Evolutionary conservation across 1,284 basidiomycete genomes (phyloP), one percentile per base, ranked within the genome.

Genomic region (Pseudozyma tsukubaensis): DNA sequence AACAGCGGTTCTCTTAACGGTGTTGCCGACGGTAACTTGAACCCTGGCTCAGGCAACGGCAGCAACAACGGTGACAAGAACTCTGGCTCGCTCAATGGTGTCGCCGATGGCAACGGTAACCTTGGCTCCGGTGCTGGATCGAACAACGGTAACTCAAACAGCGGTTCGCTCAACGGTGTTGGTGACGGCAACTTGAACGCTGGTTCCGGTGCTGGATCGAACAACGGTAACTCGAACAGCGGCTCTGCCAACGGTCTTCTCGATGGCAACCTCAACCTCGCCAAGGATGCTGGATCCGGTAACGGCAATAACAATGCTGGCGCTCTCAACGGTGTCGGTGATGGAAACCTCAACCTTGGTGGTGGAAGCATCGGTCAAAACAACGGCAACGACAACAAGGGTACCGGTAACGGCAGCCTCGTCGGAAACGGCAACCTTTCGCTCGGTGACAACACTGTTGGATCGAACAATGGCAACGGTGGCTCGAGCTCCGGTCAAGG

Each of bases 281-380:
- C 57, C n/a, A 55, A 51, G 1, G 56, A 39, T 9, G 54, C 54
- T 35, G 63, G 63, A 24, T 42, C 48, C 21, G 36, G 50, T 29
- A 67, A 56, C 29, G 65, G 65, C 43, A 68, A 68, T 55, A 40
- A 40, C 50, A 68, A 65, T 57, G 18, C 37, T 11, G 65, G 65
- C 7, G 18, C 55, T 1, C 39, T 36, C 35, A 69, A 69, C 50
- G 66, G 66, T 34, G 51, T 69, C 39, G 55, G 35, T 12, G 60
- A 52, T 50, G 60, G 67, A 2, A 70, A 64, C 37, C 39, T 35
- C 48, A 69, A 69, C 45, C 24, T 49, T 12, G 50, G 50, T 24
- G 50, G 50, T 6, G 50, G 50, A 32, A 24, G 14, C 13, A 42
- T 52, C 13, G 67, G 67, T 12, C 35, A 43, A 14, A 34, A 40